Evolutionary conservation across 108 stramenopile genomes (phyloP).

Genomic region (Fragilariopsis cylindrus): DNA sequence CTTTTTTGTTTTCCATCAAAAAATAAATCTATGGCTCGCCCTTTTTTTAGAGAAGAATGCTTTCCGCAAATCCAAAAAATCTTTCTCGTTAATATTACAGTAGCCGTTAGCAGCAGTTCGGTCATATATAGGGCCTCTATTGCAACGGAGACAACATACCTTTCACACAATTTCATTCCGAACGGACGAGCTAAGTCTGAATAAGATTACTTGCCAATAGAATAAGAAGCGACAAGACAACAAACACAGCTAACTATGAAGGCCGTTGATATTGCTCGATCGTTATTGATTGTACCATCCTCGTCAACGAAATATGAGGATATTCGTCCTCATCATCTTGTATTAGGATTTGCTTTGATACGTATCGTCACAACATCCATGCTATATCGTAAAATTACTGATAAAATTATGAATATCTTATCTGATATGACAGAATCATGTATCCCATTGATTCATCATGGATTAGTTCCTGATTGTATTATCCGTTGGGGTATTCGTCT

Average conservation of each 20-base stretch:
- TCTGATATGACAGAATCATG: conserved; percentile 34
- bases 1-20: too few relatives aligned
- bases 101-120: too few relatives aligned
- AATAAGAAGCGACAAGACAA: background rate
- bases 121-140: too few relatives aligned
- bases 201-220: too few relatives aligned
- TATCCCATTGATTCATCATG: conserved; percentile 42
- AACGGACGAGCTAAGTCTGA: too few relatives aligned
- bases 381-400: conserved; percentile 38
- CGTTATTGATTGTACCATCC: conserved; percentile 21
- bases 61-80: too few relatives aligned
- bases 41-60: too few relatives aligned
- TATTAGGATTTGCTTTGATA: conserved; percentile 43
- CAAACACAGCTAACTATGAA: conserved; percentile 23
- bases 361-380: conserved; percentile 36
- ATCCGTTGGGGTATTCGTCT: conserved; percentile 77
- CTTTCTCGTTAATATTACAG: too few relatives aligned
- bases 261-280: conserved; percentile 22
- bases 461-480: conserved; percentile 62
- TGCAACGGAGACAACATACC: too few relatives aligned
- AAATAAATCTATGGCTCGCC: too few relatives aligned
- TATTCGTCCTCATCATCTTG: conserved; percentile 62
- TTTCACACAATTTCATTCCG: too few relatives aligned
- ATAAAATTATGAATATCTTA: conserved; percentile 45
- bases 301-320: conserved; percentile 31